Evolutionary conservation across 495 filamentous ascomycete species (phyloP).

Genomic region (Achaetomiella virescens): DNA sequence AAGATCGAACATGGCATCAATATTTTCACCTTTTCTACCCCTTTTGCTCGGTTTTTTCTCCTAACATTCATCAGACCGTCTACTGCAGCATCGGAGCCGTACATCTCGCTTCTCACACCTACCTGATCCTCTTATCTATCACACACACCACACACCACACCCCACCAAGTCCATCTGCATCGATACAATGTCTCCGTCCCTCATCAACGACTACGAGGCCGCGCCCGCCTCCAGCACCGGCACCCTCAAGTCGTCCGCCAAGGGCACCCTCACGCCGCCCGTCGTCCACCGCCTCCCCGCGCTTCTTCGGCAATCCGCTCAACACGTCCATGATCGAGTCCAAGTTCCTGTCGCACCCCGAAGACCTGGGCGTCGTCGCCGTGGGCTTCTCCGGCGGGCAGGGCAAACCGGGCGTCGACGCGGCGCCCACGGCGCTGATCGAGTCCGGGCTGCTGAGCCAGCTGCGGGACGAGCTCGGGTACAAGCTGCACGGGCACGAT

Average conservation of each 20-base stretch:
- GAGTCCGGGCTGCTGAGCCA: slow-evolving; percentile 80
- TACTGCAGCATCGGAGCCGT: no score
- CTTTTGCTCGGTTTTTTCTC: no score
- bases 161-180: no score
- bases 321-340: slow-evolving; percentile 66
- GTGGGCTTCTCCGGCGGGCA: slow-evolving; percentile 97
- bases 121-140: neutral
- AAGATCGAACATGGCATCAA: neutral
- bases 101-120: neutral
- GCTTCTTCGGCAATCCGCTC: slow-evolving; percentile 27
- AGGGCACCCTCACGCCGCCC: neutral
- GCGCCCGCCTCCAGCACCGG: neutral
- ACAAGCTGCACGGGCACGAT: slow-evolving; percentile 79
- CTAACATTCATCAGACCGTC: no score
- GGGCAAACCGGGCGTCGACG: slow-evolving; percentile 90
- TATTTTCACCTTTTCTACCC: no score
- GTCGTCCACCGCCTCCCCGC: slow-evolving; percentile 11
- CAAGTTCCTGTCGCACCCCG: slow-evolving; percentile 71
- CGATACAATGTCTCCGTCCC: slow-evolving; percentile 18
- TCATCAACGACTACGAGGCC: slow-evolving; percentile 2
- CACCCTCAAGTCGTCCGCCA: neutral
- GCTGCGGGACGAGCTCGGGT: slow-evolving; percentile 77
- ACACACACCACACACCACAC: neutral
- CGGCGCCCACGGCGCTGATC: slow-evolving; percentile 85
- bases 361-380: slow-evolving; percentile 84